Evolutionary conservation across 2,329 filamentous ascomycete genomes (phyloP), one percentile per base, ranked within the genome.

Genomic region (Neofusicoccum kwambonambiense): DNA sequence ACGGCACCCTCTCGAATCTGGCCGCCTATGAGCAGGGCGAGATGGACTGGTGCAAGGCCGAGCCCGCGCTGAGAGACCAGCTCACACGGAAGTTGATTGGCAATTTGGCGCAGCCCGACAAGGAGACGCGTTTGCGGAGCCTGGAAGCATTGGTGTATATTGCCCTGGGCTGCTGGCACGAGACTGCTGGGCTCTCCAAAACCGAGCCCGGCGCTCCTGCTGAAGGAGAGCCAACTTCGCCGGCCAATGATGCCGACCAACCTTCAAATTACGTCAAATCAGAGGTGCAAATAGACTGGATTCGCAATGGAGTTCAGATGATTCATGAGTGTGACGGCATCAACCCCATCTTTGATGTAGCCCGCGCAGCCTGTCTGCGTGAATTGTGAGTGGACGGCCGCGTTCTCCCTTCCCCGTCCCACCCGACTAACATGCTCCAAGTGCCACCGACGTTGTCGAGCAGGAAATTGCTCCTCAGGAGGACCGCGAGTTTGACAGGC

Each of bases 11-110:
- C 66, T 52, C 79, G 73, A 70, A 76, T 75, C 65, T 73, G 71
- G 73, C 68, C 52, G 73, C 64, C 65, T 71, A 79, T 41, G 75
- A 81, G 58, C 74, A 81, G 15, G 77, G 80, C 49, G 78, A 81
- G 37, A 74, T 79, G 47, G 80, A 86, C 41, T 97, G 93, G 92
- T 82, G 88, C 62, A 85, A 88, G 45, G 86, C 86, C 4, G 83
- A 85, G 22, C 78, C 85, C 31, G 83, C 87, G 66, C 80, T 81
- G 60, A 82, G 84, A 66, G 76, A 79, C 65, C 78, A 79, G 42
- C 92, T 92, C 73, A 78, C 91, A 41, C 76, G 80, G 66, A 78
- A 73, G 49, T 66, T 78, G 63, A 64, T 82, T 13, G 68, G 71
- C 34, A 72, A 68, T 2, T 67, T 82, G 41, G 68, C 65, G 57